Percentiles rank a stretch among this genome's conserved stretches.
Evolutionary conservation across 2,329 filamentous ascomycete genomes (phyloP).

Genomic region (Microsporum ferrugineum): DNA sequence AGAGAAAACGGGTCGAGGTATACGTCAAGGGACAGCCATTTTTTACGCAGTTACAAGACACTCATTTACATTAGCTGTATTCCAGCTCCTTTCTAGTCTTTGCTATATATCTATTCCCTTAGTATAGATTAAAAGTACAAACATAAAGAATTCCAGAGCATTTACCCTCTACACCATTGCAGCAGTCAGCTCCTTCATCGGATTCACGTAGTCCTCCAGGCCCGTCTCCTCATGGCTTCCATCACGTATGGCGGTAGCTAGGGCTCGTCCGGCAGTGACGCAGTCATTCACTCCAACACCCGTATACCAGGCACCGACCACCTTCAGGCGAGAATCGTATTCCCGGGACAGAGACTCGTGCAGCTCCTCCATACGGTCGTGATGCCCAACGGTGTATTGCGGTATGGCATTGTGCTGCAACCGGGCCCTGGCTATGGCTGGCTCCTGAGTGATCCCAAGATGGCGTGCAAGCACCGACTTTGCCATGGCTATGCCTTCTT

Average conservation of each 20-base stretch:
- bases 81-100: not conserved
- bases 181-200: not conserved
- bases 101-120: not conserved
- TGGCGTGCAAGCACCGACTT: constrained; percentile 59
- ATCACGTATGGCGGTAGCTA: not conserved
- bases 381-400: constrained; percentile 76
- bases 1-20: not conserved
- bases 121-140: not conserved
- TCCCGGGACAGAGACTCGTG: constrained; percentile 43
- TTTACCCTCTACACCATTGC: no score
- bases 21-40: not conserved
- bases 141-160: not conserved
- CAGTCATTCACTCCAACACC: constrained; percentile 44
- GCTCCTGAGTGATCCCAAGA: constrained; percentile 55
- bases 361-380: constrained; percentile 47
- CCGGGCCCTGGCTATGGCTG: constrained; percentile 50
- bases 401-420: constrained; percentile 68
- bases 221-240: constrained; percentile 22
- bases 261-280: constrained; percentile 11
- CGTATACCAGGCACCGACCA: constrained; percentile 46
- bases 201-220: constrained; percentile 20
- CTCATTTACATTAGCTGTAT: not conserved
- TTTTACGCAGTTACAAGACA: not conserved
- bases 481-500: constrained; percentile 60
- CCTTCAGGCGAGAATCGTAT: constrained; percentile 54